Base-by-base conservation (phyloP, 257 asterid genomes). In the Forsythia viridissima region DNA sequence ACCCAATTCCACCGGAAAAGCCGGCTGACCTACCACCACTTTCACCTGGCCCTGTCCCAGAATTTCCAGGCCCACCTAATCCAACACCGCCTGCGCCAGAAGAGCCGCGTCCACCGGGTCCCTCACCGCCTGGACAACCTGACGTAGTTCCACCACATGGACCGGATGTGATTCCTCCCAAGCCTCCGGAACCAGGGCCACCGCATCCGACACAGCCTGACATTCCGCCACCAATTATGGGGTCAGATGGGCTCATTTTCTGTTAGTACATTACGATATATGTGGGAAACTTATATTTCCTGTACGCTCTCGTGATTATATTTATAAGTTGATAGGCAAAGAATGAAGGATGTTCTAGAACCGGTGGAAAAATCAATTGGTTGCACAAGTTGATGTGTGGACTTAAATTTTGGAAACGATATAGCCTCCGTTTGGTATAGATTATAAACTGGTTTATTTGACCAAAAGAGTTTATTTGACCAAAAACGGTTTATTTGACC, bases 61-160 rank as follows among this genome's bases (percentile, higher is more conserved):
- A 82, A 3, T 71, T 85, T 57, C 97, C 93, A 7, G 86, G 84
- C 68, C 90, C 82, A 2, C 89, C 90, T 0, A 83, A 51, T 46
- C 92, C 84, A 0, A 16, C 82, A 9, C 88, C 93, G 0, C 93
- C 90, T 4, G 11, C 16, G 75, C 92, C 86, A 1, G 92, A 90
- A 46, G 80, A 76, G 13, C 90, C 93, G 5, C 59, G 3, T 52
- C 90, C 84, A 9, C 89, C 87, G 2, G 9, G 59, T 5, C 87
- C 86, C 1, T 76, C 85, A 3, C 87, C 89, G 0, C 93, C 90
- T 0, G 82, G 80, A 20, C 80, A 73, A 3, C 91, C 93, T 4
- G 97, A 89, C 73, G 83, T 84, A 18, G 66, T 82, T n/a, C 96
- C 97, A 1, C 92, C 93, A 4, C 81, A 66, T 61, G 88, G 85